Conservation (phyloP, 345 rosid species). For the Mercurialis annua region DNA sequence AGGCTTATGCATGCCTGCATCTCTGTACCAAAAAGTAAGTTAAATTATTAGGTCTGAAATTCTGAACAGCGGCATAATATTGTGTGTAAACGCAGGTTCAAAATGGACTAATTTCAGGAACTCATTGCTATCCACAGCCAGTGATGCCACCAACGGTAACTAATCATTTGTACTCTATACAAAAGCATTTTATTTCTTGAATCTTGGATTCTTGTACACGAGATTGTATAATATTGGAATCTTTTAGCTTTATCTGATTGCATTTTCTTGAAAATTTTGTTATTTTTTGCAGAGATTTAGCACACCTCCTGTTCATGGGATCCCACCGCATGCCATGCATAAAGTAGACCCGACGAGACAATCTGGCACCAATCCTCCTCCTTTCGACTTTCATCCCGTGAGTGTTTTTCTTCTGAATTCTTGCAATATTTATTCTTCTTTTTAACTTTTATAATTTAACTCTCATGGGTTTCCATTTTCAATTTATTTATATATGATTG, state of each 20-base stretch:
- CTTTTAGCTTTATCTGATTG: too few species aligned
- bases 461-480: too few species aligned
- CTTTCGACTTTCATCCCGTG: conserved; percentile 64
- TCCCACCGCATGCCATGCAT: conserved; percentile 34
- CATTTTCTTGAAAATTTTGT: background rate
- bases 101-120: conserved; percentile 46
- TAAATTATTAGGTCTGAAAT: too few species aligned
- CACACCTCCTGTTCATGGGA: conserved; percentile 49
- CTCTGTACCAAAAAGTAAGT: too few species aligned
- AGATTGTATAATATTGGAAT: background rate
- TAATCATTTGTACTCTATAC: conserved; percentile 25
- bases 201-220: conserved; percentile 10
- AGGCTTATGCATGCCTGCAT: too few species aligned
- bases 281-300: conserved; percentile 40
- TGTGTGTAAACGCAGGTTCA: conserved; percentile 32
- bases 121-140: conserved; percentile 58
- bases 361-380: conserved; percentile 34
- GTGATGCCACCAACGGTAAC: conserved; percentile 46
- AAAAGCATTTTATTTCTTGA: conserved; percentile 17
- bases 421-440: background rate
- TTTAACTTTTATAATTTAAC: too few species aligned
- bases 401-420: conserved; percentile 17
- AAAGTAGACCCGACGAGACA: conserved; percentile 40
- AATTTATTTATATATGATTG: too few species aligned
- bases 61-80: background rate